Percentiles rank a stretch among this genome's conserved stretches.
Evolutionary conservation across 1,284 basidiomycete species (phyloP).

Genomic region (Apiotrichum akiyoshidainum): DNA sequence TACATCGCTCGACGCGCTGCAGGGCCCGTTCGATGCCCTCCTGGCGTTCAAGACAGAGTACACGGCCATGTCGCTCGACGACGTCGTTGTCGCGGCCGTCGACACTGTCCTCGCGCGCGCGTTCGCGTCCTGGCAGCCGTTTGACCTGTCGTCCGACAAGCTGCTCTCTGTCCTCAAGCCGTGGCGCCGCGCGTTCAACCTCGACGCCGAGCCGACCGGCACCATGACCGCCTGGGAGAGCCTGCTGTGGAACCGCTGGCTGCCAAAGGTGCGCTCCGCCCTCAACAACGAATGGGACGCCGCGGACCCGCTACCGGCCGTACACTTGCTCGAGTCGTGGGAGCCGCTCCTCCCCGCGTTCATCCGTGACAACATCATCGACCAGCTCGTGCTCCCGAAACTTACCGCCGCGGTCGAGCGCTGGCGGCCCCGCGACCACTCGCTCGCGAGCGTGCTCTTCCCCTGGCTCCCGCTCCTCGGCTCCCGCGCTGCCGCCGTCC

Average conservation of each 20-base stretch:
- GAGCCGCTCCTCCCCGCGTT: constrained; percentile 79
- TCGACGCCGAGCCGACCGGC: constrained; percentile 12
- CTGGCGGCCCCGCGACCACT: constrained; percentile 57
- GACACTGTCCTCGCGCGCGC: constrained; percentile 57
- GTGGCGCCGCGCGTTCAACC: constrained; percentile 47
- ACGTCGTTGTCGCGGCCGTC: constrained; percentile 86
- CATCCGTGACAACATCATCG: constrained; percentile 88
- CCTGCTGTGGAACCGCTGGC: constrained; percentile 89
- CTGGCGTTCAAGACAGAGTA: constrained; percentile 75
- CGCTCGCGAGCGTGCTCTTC: constrained; percentile 80
- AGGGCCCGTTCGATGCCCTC: constrained; percentile 66
- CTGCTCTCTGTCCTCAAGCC: constrained; percentile 43
- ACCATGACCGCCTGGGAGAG: constrained; percentile 94
- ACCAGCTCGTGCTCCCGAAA: constrained; percentile 92
- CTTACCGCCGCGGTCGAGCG: constrained; percentile 76
- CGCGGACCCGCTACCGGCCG: constrained; percentile 66
- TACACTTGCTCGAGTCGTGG: constrained; percentile 86
- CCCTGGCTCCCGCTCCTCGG: constrained; percentile 92
- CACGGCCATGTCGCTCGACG: constrained; percentile 74
- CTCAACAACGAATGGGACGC: constrained; percentile 93
- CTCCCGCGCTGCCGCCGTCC: constrained; percentile 68
- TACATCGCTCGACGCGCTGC: constrained; percentile 66
- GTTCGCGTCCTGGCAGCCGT: constrained; percentile 43
- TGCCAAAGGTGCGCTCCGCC: constrained; percentile 84
- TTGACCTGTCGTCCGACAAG: constrained; percentile 36